Base-by-base conservation (phyloP, 225 moss, liverwort and hornwort species). In the Marchantia paleacea region DNA sequence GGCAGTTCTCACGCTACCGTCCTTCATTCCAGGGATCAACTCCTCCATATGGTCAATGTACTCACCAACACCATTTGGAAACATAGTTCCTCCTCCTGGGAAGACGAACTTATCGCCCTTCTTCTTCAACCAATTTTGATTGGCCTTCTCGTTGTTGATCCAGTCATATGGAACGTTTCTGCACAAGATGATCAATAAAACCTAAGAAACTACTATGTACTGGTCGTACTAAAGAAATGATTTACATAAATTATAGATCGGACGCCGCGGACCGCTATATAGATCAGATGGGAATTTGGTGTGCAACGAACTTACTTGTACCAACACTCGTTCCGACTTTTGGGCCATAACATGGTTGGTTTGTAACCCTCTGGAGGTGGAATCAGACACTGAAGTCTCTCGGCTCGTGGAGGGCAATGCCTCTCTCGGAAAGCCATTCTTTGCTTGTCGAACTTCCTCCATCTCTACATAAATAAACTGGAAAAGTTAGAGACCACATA, bases 81-180 rank as follows among this genome's bases (percentile, higher is more conserved):
- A 97, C 97, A 93, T 97, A 22, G 97, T 97, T 30, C 97, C 97
- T 61, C 97, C 97, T 78, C 97, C 97, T 60, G 97, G 97, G 54
- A 97, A 97, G 69, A 87, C 76, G 60, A 97, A 97, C 83, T 93
- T 97, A 63, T 97, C 94, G 15, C 87, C 94, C 81, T 92, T 83
- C 85, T 97, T 97, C 87, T 94, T 97, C 67, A 97, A 85, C 97
- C 97, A 97, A 86, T 97, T 97, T 75, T 97, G 97, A 55, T 94
- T 92, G 25, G 97, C 89, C 84, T 97, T 97, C 80, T 92, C 88
- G 10, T 64, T 94, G 80, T 94, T 93, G 71, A 97, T 97, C 97
- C 97, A 97, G 24, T 97, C 94, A 30, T 93, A 94, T 0, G 97
- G 97, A 29, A 97, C 94, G 64, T 97, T 97, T 89, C 97, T 97